These are phyloP conservation scores for Barnettozyma wickerhamii DNA, from an alignment of 805 yeast genomes.

Conservation along the genomic window DNA sequence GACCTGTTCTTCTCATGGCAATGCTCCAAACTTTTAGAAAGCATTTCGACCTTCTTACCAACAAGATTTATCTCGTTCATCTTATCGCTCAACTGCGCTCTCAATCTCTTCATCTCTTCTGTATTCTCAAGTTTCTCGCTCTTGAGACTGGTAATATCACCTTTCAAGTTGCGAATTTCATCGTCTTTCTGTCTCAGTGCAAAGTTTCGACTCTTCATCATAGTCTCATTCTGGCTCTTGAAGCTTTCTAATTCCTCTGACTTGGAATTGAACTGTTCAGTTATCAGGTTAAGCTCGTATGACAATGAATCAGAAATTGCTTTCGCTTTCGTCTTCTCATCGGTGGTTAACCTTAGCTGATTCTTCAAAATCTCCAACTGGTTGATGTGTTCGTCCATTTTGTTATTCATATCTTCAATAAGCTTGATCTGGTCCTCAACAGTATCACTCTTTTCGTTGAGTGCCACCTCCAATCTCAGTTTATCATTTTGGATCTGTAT, in stretches of 20 bases:
- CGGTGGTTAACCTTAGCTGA: not conserved
- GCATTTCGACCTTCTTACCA: constrained; percentile 5
- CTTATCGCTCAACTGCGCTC: constrained; percentile 13
- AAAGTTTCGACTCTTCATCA: constrained; percentile 1
- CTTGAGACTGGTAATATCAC: not conserved
- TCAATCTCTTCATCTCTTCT: constrained; percentile 8
- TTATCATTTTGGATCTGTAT: not conserved
- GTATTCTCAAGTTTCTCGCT: not conserved
- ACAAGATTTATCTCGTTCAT: not conserved
- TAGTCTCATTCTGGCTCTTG: constrained; percentile 2
- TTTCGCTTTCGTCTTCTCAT: not conserved
- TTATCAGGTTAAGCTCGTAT: constrained; percentile 2
- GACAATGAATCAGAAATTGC: not conserved
- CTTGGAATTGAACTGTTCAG: not conserved
- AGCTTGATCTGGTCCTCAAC: constrained; percentile 2
- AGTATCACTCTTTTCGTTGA: not conserved
- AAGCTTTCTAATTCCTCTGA: constrained; percentile 7
- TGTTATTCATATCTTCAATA: constrained; percentile 1
- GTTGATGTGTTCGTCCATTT: constrained; percentile 2
- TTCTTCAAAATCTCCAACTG: not conserved
- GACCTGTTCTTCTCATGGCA: constrained; percentile 5
- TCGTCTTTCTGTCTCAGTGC: constrained; percentile 12
- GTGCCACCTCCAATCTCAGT: not conserved
- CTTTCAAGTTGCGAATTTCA: constrained; percentile 13
- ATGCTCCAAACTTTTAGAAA: constrained; percentile 4